These are phyloP conservation scores for Typha latifolia DNA, from an alignment of 176 grass and related monocot genomes.

Conservation along the genomic window DNA sequence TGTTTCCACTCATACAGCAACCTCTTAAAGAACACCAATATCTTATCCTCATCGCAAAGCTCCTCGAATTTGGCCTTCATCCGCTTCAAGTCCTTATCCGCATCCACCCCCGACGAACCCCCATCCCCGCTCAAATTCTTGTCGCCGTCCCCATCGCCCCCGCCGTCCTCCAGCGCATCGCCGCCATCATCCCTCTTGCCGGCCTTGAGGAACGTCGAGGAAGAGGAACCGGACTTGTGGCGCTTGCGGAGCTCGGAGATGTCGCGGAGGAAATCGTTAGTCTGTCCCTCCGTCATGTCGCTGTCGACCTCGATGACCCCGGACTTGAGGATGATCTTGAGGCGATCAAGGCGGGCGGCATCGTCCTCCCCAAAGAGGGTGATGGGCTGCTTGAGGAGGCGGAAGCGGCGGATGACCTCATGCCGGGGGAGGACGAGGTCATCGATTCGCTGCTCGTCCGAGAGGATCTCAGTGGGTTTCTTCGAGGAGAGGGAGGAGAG, in stretches of 20 bases:
- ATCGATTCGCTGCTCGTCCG: slow-evolving; percentile 38
- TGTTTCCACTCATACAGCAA: slow-evolving; percentile 85
- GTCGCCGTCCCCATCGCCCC: slow-evolving; percentile 28
- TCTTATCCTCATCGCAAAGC: slow-evolving; percentile 76
- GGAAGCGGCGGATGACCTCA: slow-evolving; percentile 71
- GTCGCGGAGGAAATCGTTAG: slow-evolving; percentile 86
- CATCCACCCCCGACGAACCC: slow-evolving; percentile 22
- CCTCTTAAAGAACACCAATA: slow-evolving; percentile 83
- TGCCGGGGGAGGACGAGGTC: slow-evolving; percentile 51
- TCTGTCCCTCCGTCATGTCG: slow-evolving; percentile 83
- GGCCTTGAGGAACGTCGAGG: slow-evolving; percentile 26
- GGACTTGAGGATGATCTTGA: slow-evolving; percentile 65
- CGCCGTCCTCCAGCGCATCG: slow-evolving; percentile 17
- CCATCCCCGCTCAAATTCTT: slow-evolving; percentile 33
- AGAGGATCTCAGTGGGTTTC: slow-evolving; percentile 25
- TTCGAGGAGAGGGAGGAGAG: slow-evolving; percentile 14
- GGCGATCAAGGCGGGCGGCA: slow-evolving; percentile 44
- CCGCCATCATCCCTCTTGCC: slow-evolving; percentile 24
- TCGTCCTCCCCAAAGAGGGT: slow-evolving; percentile 87
- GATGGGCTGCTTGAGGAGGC: slow-evolving; percentile 67
- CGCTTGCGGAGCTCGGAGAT: slow-evolving; percentile 74
- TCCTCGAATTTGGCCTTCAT: slow-evolving; percentile 76
- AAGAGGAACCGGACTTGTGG: slow-evolving; percentile 37
- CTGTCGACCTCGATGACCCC: slow-evolving; percentile 59
- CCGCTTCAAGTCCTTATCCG: slow-evolving; percentile 47